A percentile compares a stretch with the other conserved stretches of the same genome.
Conservation (phyloP, 1,139 yeast genomes). For the Yamadazyma songkhlaensis region DNA sequence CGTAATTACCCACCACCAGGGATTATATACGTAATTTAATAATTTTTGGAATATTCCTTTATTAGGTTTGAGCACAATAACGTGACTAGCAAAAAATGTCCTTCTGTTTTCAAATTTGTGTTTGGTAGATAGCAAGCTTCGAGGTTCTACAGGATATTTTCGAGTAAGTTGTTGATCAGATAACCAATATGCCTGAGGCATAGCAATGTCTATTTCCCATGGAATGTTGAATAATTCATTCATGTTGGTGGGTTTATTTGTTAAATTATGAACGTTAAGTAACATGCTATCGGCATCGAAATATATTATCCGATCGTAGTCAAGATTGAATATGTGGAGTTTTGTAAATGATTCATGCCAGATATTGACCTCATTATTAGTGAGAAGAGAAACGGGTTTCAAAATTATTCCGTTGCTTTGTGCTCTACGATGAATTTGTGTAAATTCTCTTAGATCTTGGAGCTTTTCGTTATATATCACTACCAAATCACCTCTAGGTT, state of each 20-base stretch:
- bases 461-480: conserved; percentile 23
- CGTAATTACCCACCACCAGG: conserved; percentile 30
- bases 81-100: conserved; percentile 39
- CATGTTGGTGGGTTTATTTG: conserved; percentile 16
- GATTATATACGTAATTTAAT: conserved; percentile 26
- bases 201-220: conserved; percentile 24
- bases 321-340: conserved; percentile 48
- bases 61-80: conserved; percentile 47
- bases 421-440: not conserved
- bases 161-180: conserved; percentile 9
- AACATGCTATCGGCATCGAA: conserved; percentile 47
- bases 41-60: conserved; percentile 24
- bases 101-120: conserved; percentile 30
- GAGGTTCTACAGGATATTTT: conserved; percentile 10
- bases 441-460: not conserved
- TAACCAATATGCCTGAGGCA: conserved; percentile 43
- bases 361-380: conserved; percentile 5
- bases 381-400: conserved; percentile 5
- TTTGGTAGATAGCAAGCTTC: conserved; percentile 21
- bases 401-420: conserved; percentile 9
- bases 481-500: conserved; percentile 25
- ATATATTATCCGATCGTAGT: conserved; percentile 38
- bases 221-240: conserved; percentile 35
- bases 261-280: conserved; percentile 11
- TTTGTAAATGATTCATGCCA: conserved; percentile 59